Percentiles rank a stretch among this genome's conserved stretches.
These are phyloP conservation scores for Boletellus sp. DNA, from an alignment of 768 basidiomycete genomes.

Conservation along the genomic window DNA sequence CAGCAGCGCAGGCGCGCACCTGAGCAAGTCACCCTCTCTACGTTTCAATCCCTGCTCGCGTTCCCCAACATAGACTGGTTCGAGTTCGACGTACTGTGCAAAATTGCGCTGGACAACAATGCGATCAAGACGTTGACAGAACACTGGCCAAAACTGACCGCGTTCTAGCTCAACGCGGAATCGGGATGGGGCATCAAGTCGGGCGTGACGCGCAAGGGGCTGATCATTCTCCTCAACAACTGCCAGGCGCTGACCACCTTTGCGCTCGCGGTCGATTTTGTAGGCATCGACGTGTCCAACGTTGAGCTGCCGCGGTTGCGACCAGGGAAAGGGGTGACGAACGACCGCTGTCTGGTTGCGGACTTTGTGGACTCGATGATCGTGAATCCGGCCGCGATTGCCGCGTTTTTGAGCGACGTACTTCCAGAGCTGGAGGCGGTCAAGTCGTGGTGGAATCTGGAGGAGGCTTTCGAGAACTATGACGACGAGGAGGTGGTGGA, in stretches of 20 bases:
- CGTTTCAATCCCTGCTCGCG: constrained; percentile 17
- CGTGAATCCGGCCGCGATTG: constrained; percentile 13
- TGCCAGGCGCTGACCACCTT: constrained; percentile 10
- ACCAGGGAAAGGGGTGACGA: constrained; percentile 9
- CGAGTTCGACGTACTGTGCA: constrained; percentile 18
- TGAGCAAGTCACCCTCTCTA: constrained; percentile 11
- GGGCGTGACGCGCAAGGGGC: constrained; percentile 19
- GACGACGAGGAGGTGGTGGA: constrained; percentile 6
- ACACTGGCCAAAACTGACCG: constrained; percentile 18
- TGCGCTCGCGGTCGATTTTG: constrained; percentile 22
- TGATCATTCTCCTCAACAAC: constrained; percentile 17
- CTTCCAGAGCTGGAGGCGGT: constrained; percentile 15
- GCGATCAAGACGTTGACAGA: constrained; percentile 17
- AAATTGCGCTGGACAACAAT: constrained; percentile 18
- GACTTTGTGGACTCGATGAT: constrained; percentile 24
- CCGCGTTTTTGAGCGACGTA: constrained; percentile 27
- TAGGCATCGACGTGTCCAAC: constrained; percentile 10
- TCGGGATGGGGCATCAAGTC: constrained; percentile 19
- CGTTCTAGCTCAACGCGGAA: constrained; percentile 14
- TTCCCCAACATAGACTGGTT: constrained; percentile 10
- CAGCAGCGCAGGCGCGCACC: background rate
- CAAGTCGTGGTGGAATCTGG: constrained; percentile 12
- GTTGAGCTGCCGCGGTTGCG: background rate
- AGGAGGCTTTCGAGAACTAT: background rate
- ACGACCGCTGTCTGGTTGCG: constrained; percentile 5